Evolutionary conservation across 441 rosid species (phyloP).

Genomic region (Isatis lusitanica): DNA sequence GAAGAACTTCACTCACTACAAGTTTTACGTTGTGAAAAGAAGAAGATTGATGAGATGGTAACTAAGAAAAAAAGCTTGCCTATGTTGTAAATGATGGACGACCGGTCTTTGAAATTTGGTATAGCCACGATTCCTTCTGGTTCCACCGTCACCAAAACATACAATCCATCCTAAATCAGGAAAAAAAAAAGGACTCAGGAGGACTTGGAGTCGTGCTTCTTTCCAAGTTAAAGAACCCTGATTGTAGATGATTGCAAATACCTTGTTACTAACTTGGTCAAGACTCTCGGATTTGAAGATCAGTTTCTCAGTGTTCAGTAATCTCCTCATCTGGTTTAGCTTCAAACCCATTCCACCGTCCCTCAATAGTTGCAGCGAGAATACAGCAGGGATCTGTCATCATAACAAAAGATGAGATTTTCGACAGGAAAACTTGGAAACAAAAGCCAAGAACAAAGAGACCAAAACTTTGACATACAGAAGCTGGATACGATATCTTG

Average conservation of each 20-base stretch:
- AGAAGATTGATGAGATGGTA: neutral
- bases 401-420: neutral
- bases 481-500: constrained; percentile 97
- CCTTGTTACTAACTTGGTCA: constrained; percentile 48
- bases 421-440: neutral
- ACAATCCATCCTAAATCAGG: constrained; percentile 50
- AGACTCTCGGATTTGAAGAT: constrained; percentile 61
- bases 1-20: neutral
- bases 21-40: neutral
- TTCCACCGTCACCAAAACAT: constrained; percentile 68
- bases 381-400: constrained; percentile 67
- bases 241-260: constrained; percentile 27
- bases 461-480: constrained; percentile 57
- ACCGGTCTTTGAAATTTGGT: constrained; percentile 52
- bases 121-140: constrained; percentile 88
- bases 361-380: constrained; percentile 57
- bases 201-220: neutral
- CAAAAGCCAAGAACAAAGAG: constrained; percentile 17
- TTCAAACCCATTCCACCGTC: constrained; percentile 42
- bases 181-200: neutral
- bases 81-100: constrained; percentile 68
- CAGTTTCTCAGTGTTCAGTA: constrained; percentile 80
- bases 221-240: neutral
- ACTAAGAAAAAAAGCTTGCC: constrained; percentile 42
- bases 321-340: constrained; percentile 47